phyloP scores from a whole-genome alignment of 2,329 filamentous ascomycete genomes.

The Pseudogymnoascus sp. region DNA sequence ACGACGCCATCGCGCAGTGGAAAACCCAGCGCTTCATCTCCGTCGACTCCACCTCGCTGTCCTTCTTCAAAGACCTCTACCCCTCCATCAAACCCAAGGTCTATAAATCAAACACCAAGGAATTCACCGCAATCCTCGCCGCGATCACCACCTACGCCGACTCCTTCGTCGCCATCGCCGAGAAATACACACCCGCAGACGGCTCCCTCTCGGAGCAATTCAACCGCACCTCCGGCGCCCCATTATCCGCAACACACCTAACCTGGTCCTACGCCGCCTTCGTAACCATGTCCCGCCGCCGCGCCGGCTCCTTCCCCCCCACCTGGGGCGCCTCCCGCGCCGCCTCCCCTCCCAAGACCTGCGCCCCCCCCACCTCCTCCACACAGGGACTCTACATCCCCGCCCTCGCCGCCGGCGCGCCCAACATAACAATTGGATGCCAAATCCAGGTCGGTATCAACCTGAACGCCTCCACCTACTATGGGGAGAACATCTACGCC shows the following conservation, averaged over 20 bases:
- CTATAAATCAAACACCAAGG: constrained; percentile 44
- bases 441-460: constrained; percentile 43
- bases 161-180: constrained; percentile 43
- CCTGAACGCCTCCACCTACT: constrained; percentile 46
- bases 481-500: constrained; percentile 58
- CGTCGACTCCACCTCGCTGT: constrained; percentile 56
- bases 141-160: constrained; percentile 59
- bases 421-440: constrained; percentile 25
- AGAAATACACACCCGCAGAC: constrained; percentile 45
- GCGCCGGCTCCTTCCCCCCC: constrained; percentile 46
- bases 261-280: constrained; percentile 71
- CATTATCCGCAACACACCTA: constrained; percentile 59
- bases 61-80: constrained; percentile 64
- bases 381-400: constrained; percentile 44
- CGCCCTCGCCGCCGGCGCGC: constrained; percentile 40
- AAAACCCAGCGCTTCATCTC: constrained; percentile 53
- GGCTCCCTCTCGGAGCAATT: constrained; percentile 64
- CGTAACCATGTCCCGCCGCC: constrained; percentile 52
- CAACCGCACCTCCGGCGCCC: constrained; percentile 43
- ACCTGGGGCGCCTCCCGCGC: constrained; percentile 48
- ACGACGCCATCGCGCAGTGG: constrained; percentile 69
- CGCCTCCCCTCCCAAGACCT: constrained; percentile 33
- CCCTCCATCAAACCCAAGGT: constrained; percentile 54
- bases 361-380: constrained; percentile 22
- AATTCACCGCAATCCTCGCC: constrained; percentile 35